Evolutionary conservation across 1,284 basidiomycete species (phyloP), one percentile per base, ranked within the genome.

Genomic region (Thecaphora thlaspeos): DNA sequence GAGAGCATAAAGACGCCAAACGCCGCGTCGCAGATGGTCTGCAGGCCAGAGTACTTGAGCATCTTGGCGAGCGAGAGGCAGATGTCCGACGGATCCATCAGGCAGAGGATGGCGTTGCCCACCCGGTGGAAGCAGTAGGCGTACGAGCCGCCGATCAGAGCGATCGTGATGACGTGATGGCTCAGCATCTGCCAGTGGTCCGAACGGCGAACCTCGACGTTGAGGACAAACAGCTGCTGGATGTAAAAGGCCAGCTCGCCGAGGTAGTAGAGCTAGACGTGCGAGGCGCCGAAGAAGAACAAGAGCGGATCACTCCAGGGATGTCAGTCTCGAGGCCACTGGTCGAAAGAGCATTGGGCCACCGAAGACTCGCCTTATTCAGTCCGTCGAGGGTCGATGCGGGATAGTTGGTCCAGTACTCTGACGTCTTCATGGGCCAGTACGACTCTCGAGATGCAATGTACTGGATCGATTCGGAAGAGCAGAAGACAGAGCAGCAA

Each of bases 121-220:
- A 94, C 84, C 34, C 90, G 87, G 10, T 90, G 93, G 74, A 87
- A 88, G 80, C 93, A 88, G 78, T 83, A 86, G 49, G 83, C 82
- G 80, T 95, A 98, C 75, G 89, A 91, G 26, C 82, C 76, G 30
- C 82, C 78, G 80, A 96, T 86, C 61, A 98, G 84, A 37, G 83
- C 78, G 53, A 93, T 84, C 18, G 92, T 94, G 71, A 97, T 88
- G 70, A 95, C 78, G 79, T 98, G 94, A 81, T 98, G 94, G 26
- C 86, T 82, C 82, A 96, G 88, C 94, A 97, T 98, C 80, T 96
- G 92, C 78, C 83, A 82, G 78, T 95, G 90, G 79, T 98, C 94
- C 75, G 91, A 92, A 51, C 94, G 84, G 48, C 86, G 83, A 43
- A 87, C 91, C 79, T 98, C 94, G n/a, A 91, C 87, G 78, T 96